Conservation (phyloP, 805 yeast genomes). For the Candida verbasci region DNA sequence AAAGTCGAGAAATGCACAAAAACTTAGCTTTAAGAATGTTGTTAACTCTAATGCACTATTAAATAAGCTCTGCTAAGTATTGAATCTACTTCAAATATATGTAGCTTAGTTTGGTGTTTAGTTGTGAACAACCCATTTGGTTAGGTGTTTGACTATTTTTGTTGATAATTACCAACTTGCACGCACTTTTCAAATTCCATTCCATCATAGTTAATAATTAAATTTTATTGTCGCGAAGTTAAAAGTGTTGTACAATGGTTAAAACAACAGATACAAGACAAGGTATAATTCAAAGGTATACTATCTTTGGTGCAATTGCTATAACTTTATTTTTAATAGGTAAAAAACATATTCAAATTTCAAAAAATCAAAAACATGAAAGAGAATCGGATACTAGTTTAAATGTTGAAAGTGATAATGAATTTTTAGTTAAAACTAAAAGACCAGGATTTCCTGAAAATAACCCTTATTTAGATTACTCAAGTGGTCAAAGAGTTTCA, state of each 20-base stretch:
- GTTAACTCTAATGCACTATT: no score
- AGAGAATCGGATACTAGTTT: slow-evolving; percentile 33
- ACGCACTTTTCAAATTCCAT: no score
- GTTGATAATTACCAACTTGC: no score
- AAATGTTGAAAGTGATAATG: slow-evolving; percentile 25
- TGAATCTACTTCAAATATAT: no score
- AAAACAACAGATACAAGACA: slow-evolving; percentile 29
- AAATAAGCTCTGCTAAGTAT: no score
- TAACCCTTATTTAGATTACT: slow-evolving; percentile 26
- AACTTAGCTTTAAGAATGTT: no score
- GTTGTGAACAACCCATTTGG: no score
- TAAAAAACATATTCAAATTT: slow-evolving; percentile 29
- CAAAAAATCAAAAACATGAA: slow-evolving; percentile 31
- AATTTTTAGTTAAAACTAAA: slow-evolving; percentile 26
- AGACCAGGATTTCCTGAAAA: slow-evolving; percentile 54
- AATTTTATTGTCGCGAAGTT: no score
- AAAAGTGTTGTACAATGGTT: not conserved
- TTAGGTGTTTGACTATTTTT: no score
- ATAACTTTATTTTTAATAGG: slow-evolving; percentile 29
- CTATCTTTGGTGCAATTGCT: slow-evolving; percentile 27
- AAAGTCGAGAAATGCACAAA: no score
- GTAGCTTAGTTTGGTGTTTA: no score
- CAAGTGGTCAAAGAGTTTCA: slow-evolving; percentile 45
- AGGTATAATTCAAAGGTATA: slow-evolving; percentile 32
- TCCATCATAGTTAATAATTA: not conserved